Conservation (phyloP, 305 asterid genomes). For the Solanum hybrid region DNA sequence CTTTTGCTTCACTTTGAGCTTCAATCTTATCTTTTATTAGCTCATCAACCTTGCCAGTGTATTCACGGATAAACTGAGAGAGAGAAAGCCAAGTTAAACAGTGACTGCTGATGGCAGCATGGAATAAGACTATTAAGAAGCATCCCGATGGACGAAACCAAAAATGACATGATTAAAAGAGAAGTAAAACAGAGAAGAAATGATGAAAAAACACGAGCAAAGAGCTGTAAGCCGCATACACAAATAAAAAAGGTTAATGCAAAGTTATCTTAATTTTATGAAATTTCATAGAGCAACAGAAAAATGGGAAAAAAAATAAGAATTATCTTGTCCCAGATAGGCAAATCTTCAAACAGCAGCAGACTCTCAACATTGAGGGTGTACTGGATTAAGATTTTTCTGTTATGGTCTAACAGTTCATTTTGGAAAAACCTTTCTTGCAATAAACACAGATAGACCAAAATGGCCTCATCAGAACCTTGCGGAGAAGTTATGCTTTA, state of each 20-base stretch:
- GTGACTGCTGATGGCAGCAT: background rate
- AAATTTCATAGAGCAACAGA: background rate
- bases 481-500: background rate
- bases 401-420: background rate
- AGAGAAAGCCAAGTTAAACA: conserved; percentile 3
- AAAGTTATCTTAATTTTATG: background rate
- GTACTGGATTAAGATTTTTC: background rate
- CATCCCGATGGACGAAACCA: background rate
- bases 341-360: background rate
- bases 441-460: background rate
- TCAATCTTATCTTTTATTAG: conserved; percentile 84
- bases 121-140: background rate
- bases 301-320: background rate
- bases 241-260: background rate
- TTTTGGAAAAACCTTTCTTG: background rate
- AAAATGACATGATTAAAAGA: background rate
- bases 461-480: background rate
- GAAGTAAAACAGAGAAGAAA: background rate
- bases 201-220: background rate
- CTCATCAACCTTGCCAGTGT: conserved; percentile 93
- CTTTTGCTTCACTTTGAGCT: conserved; percentile 64
- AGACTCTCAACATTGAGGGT: background rate
- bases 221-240: background rate
- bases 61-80: conserved; percentile 89
- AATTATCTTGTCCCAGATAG: background rate